A percentile compares a stretch with the other conserved stretches of the same genome.
These are phyloP conservation scores for Puccinia coronata DNA, from an alignment of 1,284 basidiomycete genomes.

Conservation along the genomic window DNA sequence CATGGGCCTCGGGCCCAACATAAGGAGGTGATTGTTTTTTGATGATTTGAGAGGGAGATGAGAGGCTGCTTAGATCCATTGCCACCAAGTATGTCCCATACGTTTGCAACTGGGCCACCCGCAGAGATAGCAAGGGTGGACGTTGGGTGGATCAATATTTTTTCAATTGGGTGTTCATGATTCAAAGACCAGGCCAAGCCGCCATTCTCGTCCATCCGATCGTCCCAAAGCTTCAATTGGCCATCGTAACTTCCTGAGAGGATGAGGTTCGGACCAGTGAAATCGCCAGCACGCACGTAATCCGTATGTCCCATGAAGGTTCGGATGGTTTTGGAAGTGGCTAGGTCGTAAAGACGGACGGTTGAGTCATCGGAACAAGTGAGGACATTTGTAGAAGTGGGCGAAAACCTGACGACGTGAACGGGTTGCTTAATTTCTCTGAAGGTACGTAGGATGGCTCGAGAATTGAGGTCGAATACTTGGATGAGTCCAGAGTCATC, in stretches of 20 bases:
- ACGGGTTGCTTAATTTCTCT: slow-evolving; percentile 92
- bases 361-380: slow-evolving; percentile 96
- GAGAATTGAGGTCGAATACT: slow-evolving; percentile 90
- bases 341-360: slow-evolving; percentile 90
- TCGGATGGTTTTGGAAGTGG: slow-evolving; percentile 76
- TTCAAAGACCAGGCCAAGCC: slow-evolving; percentile 53
- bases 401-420: slow-evolving; percentile 89
- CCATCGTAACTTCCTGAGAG: slow-evolving; percentile 94
- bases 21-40: slow-evolving; percentile 92
- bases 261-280: slow-evolving; percentile 78
- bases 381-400: slow-evolving; percentile 74
- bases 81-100: slow-evolving; percentile 94
- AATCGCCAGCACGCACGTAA: slow-evolving; percentile 89
- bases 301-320: slow-evolving; percentile 85
- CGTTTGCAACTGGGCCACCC: slow-evolving; percentile 86
- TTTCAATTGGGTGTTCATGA: slow-evolving; percentile 74
- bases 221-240: slow-evolving; percentile 84
- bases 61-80: slow-evolving; percentile 65
- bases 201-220: slow-evolving; percentile 62
- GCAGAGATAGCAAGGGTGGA: slow-evolving; percentile 82
- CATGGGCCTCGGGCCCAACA: slow-evolving; percentile 64
- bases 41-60: slow-evolving; percentile 89
- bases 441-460: slow-evolving; percentile 88
- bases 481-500: slow-evolving; percentile 93
- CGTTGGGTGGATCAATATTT: slow-evolving; percentile 88